Evolutionary conservation across 257 asterid species (phyloP).

Genomic region (Linaria vulgaris): DNA sequence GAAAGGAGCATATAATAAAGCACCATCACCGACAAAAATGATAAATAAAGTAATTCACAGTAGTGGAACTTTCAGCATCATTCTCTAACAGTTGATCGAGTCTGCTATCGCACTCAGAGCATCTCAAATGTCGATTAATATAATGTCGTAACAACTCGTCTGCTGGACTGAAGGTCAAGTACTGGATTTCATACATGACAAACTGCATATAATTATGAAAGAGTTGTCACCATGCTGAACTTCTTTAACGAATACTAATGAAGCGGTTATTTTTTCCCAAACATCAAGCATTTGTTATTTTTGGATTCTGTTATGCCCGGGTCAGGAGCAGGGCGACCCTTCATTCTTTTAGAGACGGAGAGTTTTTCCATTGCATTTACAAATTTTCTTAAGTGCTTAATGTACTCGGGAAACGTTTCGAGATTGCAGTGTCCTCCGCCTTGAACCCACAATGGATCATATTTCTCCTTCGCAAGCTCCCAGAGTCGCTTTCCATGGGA

Average conservation of each 20-base stretch:
- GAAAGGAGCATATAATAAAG: too few relatives aligned
- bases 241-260: constrained; percentile 11
- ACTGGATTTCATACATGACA: constrained; percentile 11
- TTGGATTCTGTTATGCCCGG: constrained; percentile 49
- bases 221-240: background rate
- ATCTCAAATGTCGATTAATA: constrained; percentile 10
- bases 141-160: background rate
- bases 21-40: too few relatives aligned
- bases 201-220: constrained; percentile 10
- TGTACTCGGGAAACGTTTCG: constrained; percentile 89
- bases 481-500: constrained; percentile 94
- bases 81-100: too few relatives aligned
- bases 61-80: too few relatives aligned
- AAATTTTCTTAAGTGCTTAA: constrained; percentile 77
- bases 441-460: constrained; percentile 90
- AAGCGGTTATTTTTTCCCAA: constrained; percentile 48
- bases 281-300: constrained; percentile 80
- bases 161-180: background rate
- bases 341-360: constrained; percentile 67
- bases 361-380: constrained; percentile 83
- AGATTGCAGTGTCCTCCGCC: constrained; percentile 99
- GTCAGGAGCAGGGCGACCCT: constrained; percentile 28
- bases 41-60: too few relatives aligned
- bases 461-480: constrained; percentile 95
- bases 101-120: constrained; percentile 12